Percentiles rank a stretch among this genome's conserved stretches.
Evolutionary conservation across 768 basidiomycete genomes (phyloP).

Genomic region (Pisolithus sp.): DNA sequence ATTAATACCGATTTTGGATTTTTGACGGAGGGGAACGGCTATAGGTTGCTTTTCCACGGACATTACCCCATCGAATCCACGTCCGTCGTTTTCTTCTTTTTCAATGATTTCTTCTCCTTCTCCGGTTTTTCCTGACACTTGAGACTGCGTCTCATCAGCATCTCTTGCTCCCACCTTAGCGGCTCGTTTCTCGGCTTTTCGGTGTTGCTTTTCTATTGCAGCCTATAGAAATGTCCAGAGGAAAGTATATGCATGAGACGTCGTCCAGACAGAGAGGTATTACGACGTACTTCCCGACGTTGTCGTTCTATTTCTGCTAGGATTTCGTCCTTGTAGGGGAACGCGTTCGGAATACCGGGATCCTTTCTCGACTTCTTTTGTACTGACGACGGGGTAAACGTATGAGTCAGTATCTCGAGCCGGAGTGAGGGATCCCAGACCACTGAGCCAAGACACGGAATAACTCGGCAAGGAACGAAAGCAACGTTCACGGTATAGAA

Average conservation of each 20-base stretch:
- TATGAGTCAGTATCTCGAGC: neutral
- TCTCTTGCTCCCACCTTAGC: constrained; percentile 12
- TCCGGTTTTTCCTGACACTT: constrained; percentile 21
- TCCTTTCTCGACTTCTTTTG: constrained; percentile 62
- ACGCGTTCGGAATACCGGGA: constrained; percentile 88
- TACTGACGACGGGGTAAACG: constrained; percentile 36
- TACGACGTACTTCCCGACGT: constrained; percentile 51
- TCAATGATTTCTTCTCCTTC: constrained; percentile 21
- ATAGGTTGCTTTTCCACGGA: constrained; percentile 11
- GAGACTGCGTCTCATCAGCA: constrained; percentile 24
- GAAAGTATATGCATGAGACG: neutral
- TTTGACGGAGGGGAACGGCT: neutral
- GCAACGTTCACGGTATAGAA: neutral
- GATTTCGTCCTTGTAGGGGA: constrained; percentile 92
- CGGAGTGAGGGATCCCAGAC: neutral
- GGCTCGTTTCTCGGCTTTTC: constrained; percentile 60
- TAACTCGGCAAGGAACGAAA: neutral
- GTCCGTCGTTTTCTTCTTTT: constrained; percentile 23
- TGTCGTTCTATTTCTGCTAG: constrained; percentile 84
- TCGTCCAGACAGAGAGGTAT: neutral
- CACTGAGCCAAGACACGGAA: constrained; percentile 1
- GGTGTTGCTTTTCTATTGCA: constrained; percentile 67
- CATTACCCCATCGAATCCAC: constrained; percentile 35
- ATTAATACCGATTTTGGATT: constrained; percentile 1
- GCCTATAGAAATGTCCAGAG: constrained; percentile 36